These are phyloP conservation scores for Elasticomyces elasticus DNA, from an alignment of 495 filamentous ascomycete genomes.

Conservation along the genomic window DNA sequence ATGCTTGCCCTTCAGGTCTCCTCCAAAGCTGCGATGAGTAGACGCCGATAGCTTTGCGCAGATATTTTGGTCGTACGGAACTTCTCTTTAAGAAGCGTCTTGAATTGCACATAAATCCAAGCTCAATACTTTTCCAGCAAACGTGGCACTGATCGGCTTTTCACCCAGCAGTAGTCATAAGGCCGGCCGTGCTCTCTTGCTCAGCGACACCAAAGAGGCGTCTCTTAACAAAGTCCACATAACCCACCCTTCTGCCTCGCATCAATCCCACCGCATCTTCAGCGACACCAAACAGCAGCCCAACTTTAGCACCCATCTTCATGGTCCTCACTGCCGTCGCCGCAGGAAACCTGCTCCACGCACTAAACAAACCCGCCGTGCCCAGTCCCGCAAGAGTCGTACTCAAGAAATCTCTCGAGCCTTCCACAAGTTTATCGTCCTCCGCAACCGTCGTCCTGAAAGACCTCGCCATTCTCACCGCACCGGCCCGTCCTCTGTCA, in stretches of 20 bases:
- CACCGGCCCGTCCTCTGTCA: constrained; percentile 42
- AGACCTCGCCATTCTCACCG: constrained; percentile 16
- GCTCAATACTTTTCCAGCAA: too few relatives aligned
- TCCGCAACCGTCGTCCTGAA: constrained; percentile 4
- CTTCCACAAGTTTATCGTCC: constrained; percentile 41
- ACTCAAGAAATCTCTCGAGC: constrained; percentile 60
- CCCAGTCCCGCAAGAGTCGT: constrained; percentile 71
- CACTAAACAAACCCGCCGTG: constrained; percentile 74
- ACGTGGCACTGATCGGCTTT: too few relatives aligned
- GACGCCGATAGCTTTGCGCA: too few relatives aligned
- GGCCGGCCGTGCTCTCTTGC: neutral
- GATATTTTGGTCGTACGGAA: too few relatives aligned
- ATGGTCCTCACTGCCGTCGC: constrained; percentile 75
- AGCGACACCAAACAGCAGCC: constrained; percentile 67
- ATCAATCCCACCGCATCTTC: constrained; percentile 60
- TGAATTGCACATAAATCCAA: too few relatives aligned
- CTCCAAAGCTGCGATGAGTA: too few relatives aligned
- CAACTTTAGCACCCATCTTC: constrained; percentile 65
- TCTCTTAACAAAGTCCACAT: constrained; percentile 47
- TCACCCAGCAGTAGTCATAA: too few relatives aligned
- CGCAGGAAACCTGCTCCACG: constrained; percentile 73
- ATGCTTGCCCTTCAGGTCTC: too few relatives aligned
- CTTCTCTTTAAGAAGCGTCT: too few relatives aligned
- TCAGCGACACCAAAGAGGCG: neutral
- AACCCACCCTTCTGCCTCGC: constrained; percentile 59